Conservation (phyloP, 176 grass and related monocot species). For the Avena sativa region DNA sequence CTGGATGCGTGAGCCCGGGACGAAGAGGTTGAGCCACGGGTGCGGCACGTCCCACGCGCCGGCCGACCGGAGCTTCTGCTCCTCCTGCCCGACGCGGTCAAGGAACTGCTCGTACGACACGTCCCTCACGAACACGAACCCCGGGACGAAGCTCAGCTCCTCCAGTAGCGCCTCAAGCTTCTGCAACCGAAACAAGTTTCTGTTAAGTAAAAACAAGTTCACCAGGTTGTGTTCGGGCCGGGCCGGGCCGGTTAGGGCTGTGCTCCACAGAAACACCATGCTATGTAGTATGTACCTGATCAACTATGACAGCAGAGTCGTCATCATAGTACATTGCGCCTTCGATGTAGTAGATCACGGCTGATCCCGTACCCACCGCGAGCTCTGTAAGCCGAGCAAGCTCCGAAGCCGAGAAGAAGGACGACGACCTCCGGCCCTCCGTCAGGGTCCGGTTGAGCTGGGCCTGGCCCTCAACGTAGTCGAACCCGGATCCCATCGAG, state of each 20-base stretch:
- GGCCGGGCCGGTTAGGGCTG: too few species aligned
- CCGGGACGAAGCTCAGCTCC: constrained; percentile 41
- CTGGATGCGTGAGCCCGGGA: constrained; percentile 50
- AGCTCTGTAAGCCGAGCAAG: constrained; percentile 45
- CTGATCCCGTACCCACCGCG: background rate
- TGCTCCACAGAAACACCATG: too few species aligned
- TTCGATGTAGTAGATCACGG: constrained; percentile 54
- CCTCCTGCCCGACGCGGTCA: constrained; percentile 33
- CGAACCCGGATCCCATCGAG: constrained; percentile 22
- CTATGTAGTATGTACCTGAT: too few species aligned
- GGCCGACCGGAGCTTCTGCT: constrained; percentile 34
- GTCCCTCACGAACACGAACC: constrained; percentile 44
- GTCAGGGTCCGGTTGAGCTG: constrained; percentile 41
- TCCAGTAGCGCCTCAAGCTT: constrained; percentile 31
- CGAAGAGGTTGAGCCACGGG: constrained; percentile 67
- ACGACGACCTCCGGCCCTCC: constrained; percentile 47
- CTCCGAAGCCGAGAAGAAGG: constrained; percentile 48
- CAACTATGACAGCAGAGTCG: too few species aligned
- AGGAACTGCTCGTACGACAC: constrained; percentile 44
- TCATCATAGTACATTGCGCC: constrained; percentile 52
- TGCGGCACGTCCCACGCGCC: constrained; percentile 49
- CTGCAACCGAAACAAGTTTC: constrained; percentile 13
- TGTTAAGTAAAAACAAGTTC: too few species aligned
- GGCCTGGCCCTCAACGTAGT: constrained; percentile 59
- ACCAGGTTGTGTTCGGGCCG: too few species aligned